Evolutionary conservation across 192 early-diverging fungal species (phyloP), one percentile per base, ranked within the genome.

Genomic region (Paraglomus occultum): DNA sequence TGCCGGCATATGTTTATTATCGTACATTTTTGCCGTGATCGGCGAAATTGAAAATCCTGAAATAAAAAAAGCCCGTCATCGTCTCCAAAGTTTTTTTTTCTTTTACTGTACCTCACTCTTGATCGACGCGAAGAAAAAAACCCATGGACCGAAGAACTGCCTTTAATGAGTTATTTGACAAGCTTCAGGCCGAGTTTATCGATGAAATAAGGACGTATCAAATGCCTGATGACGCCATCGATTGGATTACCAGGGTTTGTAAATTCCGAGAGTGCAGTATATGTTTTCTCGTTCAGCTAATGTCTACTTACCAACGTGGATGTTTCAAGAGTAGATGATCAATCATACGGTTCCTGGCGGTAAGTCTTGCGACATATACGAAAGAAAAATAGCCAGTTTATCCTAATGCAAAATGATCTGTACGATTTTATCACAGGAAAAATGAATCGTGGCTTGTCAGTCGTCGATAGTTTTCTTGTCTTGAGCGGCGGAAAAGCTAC

Each of bases 381-480:
- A n/a, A 17, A 73, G 12, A 0, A 7, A 38, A 20, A 0, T 53
- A 45, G 15, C 44, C 38, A 2, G 23, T 42, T 11, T 53, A 8
- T 10, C 15, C 9, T 44, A 68, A 64, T 18, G 31, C 18, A 61
- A 17, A 39, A 39, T 67, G 31, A 44, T 57, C 44, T 8, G 20
- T 47, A 18, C 43, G 20, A 61, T 57, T n/a, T 18, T 42, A 8
- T 31, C 18, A 11, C 57, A 88, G 95, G 94, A 74, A 99, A 99
- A 83, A 88, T 98, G 87, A 99, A 99, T 90, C 92, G 97, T 77
- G 97, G 97, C 23, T 79, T 98, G 59, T 94, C 95, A 4, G 97
- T 99, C 15, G 89, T 92, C 31, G 94, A 95, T 71, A 91, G 96
- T 4, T 81, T 97, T 53, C 77, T 84, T 65, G 91, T 93, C 23